Conservation (phyloP, 306 rosid species). For the Quercus berberidifolia region DNA sequence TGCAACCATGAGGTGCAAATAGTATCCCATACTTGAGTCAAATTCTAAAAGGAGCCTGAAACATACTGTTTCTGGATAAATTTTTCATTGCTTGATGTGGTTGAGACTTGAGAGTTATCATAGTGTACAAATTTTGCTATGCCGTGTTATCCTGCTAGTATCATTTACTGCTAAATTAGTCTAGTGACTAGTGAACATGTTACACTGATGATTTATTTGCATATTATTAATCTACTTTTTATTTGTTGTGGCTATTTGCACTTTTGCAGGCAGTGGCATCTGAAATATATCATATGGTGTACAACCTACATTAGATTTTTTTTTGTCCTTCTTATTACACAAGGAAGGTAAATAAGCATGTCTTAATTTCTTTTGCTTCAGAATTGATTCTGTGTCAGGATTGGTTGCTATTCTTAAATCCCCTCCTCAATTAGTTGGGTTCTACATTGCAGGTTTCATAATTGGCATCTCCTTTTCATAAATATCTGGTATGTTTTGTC, state of each 20-base stretch:
- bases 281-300: not conserved
- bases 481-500: not conserved
- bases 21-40: not conserved
- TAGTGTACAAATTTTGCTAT: not conserved
- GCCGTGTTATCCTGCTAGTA: not conserved
- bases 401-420: not conserved
- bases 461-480: not conserved
- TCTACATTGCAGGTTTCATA: not conserved
- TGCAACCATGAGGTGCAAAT: not conserved
- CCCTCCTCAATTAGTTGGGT: not conserved
- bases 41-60: not conserved
- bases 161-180: not conserved
- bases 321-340: not conserved
- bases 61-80: not conserved
- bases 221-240: not conserved
- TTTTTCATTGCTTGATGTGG: not conserved
- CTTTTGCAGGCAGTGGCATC: not conserved
- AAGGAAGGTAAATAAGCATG: not conserved
- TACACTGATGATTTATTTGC: not conserved
- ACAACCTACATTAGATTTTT: not conserved
- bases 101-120: not conserved
- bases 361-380: not conserved
- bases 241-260: not conserved
- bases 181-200: not conserved
- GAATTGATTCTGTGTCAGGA: not conserved